Base-by-base conservation (phyloP, 805 yeast species). In the Candida montana region DNA sequence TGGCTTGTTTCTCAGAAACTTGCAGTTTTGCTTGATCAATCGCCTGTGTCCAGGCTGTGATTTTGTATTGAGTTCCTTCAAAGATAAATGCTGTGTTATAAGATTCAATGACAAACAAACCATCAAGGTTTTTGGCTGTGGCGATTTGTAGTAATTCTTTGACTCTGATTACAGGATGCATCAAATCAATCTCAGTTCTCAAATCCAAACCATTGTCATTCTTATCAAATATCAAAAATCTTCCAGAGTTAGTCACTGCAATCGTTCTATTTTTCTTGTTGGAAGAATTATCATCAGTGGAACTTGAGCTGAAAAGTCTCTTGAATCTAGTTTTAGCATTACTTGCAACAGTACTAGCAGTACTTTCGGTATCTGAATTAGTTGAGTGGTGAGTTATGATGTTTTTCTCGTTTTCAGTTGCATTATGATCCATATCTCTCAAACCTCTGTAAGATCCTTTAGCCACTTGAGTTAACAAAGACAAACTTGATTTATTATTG, bases 161-260 rank as follows among this genome's bases (percentile, higher is more conserved):
- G 49, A 83, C 68, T 39, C 63, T 72, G 15, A 77, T 63, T 12
- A 75, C 74, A 1, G 77, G 67, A 50, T 72, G 74, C 5, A 71
- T 65, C 32, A 83, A 58, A 47, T 70, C 71, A 28, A 84, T 68
- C 43, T 81, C 88, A 15, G 72, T 65, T 15, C 71, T 64, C 33
- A 81, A 53, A 43, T 73, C 74, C 51, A 72, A 68, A 28, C 66
- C 68, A 7, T 62, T 65, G 9, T 58, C 42, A 18, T 51, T 52
- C 49, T 64, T 61, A 1, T 51, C 56, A 46, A 83, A 76, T 1
- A 83, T 54, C 44, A 84, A 58, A 1, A 75, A 77, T 36, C 90
- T 65, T 1, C 89, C 91, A 54, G 71, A 71, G 1, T 77, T 68
- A 2, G 90, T 83, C 0, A 81, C 63, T 12, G 83, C 49, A 44